Evolutionary conservation across 805 yeast species (phyloP).

Genomic region (Wickerhamiella sorbophila): DNA sequence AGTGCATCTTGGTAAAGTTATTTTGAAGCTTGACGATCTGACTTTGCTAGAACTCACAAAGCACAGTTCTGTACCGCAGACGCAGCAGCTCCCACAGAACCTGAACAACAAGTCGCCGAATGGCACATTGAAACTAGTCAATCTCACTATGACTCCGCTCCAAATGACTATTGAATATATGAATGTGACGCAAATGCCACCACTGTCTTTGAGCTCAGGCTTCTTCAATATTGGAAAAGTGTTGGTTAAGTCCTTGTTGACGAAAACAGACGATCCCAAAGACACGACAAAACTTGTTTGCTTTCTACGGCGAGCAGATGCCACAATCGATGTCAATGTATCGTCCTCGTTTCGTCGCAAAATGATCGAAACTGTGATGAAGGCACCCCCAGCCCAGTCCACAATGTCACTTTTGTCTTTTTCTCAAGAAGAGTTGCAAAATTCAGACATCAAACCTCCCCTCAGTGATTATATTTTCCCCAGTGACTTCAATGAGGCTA

Average conservation of each 20-base stretch:
- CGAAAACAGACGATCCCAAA: conserved; percentile 21
- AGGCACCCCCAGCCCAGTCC: conserved; percentile 28
- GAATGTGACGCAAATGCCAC: conserved; percentile 25
- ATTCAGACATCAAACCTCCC: conserved; percentile 23
- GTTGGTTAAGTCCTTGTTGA: conserved; percentile 19
- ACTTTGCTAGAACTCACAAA: conserved; percentile 21
- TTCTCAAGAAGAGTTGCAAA: conserved; percentile 20
- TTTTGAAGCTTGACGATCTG: conserved; percentile 20
- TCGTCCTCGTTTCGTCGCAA: conserved; percentile 21
- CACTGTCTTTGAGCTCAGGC: conserved; percentile 13
- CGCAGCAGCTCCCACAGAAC: conserved; percentile 17
- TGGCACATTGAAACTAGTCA: conserved; percentile 16
- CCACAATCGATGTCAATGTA: conserved; percentile 21
- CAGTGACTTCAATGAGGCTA: conserved; percentile 24
- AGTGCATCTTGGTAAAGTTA: conserved; percentile 22
- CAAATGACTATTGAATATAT: conserved; percentile 23
- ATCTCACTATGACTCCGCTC: conserved; percentile 17
- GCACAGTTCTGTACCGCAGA: conserved; percentile 10
- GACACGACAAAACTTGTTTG: conserved; percentile 22
- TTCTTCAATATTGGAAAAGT: conserved; percentile 22
- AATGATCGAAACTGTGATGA: conserved; percentile 27
- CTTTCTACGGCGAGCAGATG: conserved; percentile 24
- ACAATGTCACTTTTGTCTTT: conserved; percentile 23
- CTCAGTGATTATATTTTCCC: conserved; percentile 27
- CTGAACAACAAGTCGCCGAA: conserved; percentile 19